Conservation (phyloP, 2,329 filamentous ascomycete genomes). For the Zopfia rhizophila region DNA sequence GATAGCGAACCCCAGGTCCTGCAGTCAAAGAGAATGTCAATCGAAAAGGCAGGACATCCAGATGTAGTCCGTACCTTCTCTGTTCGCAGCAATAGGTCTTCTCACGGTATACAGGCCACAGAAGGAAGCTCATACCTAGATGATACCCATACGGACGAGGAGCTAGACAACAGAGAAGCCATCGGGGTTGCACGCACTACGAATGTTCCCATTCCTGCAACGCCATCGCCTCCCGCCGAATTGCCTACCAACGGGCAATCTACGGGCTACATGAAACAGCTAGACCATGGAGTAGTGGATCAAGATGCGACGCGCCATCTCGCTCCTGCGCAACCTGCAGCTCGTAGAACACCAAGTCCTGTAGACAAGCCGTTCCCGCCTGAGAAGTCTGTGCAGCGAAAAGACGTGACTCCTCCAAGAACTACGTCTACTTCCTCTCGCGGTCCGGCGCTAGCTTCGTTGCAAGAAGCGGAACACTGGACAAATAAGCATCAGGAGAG, state of each 20-base stretch:
- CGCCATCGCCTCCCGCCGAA: slow-evolving; percentile 39
- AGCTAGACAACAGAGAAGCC: slow-evolving; percentile 34
- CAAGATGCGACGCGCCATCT: slow-evolving; percentile 40
- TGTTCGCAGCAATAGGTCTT: slow-evolving; percentile 38
- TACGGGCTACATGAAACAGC: slow-evolving; percentile 15
- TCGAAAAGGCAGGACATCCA: slow-evolving; percentile 44
- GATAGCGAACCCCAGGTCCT: slow-evolving; percentile 42
- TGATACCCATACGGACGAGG: slow-evolving; percentile 39
- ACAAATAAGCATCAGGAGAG: slow-evolving; percentile 16
- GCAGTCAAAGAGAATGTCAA: slow-evolving; percentile 49
- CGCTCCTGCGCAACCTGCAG: slow-evolving; percentile 30
- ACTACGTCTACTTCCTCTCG: slow-evolving; percentile 23
- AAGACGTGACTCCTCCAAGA: slow-evolving; percentile 33
- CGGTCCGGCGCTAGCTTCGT: slow-evolving; percentile 36
- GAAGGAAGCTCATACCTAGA: slow-evolving; percentile 42
- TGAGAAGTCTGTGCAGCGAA: slow-evolving; percentile 33
- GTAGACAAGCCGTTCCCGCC: slow-evolving; percentile 30
- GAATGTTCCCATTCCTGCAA: slow-evolving; percentile 46
- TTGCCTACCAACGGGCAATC: slow-evolving; percentile 22
- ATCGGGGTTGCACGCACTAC: slow-evolving; percentile 58
- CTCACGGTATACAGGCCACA: slow-evolving; percentile 6
- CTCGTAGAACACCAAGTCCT: slow-evolving; percentile 40
- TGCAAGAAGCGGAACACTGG: slow-evolving; percentile 42
- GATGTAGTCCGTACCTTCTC: slow-evolving; percentile 48
- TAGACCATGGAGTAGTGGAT: slow-evolving; percentile 38